Evolutionary conservation across 371 early-diverging fungal genomes (phyloP), one percentile per base, ranked within the genome.

Genomic region (Nematocida sp.): DNA sequence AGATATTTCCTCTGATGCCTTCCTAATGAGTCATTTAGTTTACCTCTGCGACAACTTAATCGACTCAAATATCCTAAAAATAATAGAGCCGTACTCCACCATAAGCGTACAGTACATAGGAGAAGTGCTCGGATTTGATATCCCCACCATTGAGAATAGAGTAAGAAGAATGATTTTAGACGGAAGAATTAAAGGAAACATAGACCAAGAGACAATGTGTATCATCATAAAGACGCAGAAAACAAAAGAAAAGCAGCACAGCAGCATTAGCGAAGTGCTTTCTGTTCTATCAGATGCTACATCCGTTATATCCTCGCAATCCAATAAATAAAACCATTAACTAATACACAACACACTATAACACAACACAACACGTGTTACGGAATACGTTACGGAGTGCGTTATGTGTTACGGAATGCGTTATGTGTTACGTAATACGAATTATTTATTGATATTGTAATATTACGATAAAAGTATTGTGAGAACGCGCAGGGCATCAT

Each of bases 141-240:
- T 90, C 60, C 85, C 86, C 30, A 90, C 91, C 75, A 95, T 96
- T 9, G 95, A 95, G 80, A 85, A 87, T 51, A 94, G 86, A 75
- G 86, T 96, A 50, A 92, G 93, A 64, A 92, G 94, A 82, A 94
- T 96, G 95, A 96, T 96, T 78, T 86, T 96, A 79, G 97, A 96
- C 86, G 89, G 91, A 83, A 90, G 90, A 20, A 89, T 96, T 81
- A 86, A 87, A 65, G 97, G 95, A 47, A 92, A 94, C 76, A 85
- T 96, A 66, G 97, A 96, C 80, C 95, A 96, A 84, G 93, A 93
- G 26, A 92, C 90, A 0, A 71, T 71, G 75, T 71, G 61, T 35
- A 59, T 71, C 28, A 71, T 39, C 51, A 71, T 71, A 7, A 40
- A 50, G 16, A 48, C 13, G 23, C 16, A 4, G 16, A 11, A 30